Evolutionary conservation across 2,329 filamentous ascomycete species (phyloP).

Genomic region (Monilinia polystroma): DNA sequence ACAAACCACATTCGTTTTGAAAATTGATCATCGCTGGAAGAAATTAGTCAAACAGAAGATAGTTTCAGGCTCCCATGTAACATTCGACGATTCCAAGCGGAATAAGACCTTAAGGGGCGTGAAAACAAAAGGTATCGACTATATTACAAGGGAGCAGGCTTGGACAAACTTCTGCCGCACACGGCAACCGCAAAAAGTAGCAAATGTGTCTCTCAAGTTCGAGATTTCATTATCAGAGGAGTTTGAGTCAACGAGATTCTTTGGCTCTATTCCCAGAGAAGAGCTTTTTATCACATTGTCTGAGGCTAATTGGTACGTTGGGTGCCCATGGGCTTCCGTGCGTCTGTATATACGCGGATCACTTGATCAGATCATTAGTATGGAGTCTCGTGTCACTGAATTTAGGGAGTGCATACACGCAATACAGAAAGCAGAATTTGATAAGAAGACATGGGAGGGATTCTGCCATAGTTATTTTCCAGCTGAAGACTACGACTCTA

Average conservation of each 20-base stretch:
- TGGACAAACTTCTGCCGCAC: background rate
- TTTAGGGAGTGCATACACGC: background rate
- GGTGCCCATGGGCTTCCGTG: background rate
- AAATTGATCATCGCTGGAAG: background rate
- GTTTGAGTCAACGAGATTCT: background rate
- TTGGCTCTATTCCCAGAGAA: background rate
- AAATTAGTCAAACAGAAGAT: background rate
- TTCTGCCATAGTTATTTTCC: background rate
- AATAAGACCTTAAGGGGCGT: fast-evolving
- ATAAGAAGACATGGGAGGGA: background rate
- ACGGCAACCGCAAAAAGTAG: fast-evolving
- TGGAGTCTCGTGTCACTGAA: background rate
- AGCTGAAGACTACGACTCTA: fast-evolving
- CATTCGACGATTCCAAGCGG: background rate
- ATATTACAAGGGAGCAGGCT: background rate
- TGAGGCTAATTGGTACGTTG: fast-evolving
- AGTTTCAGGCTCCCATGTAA: background rate
- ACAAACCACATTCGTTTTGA: background rate
- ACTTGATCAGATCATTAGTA: background rate
- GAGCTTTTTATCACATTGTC: background rate
- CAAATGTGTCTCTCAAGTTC: background rate
- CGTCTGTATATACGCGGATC: background rate
- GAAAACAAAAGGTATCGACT: background rate
- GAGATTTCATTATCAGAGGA: background rate
- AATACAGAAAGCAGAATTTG: background rate